Evolutionary conservation across 768 basidiomycete species (phyloP), one percentile per base, ranked within the genome.

Genomic region (Boletus coccyginus): DNA sequence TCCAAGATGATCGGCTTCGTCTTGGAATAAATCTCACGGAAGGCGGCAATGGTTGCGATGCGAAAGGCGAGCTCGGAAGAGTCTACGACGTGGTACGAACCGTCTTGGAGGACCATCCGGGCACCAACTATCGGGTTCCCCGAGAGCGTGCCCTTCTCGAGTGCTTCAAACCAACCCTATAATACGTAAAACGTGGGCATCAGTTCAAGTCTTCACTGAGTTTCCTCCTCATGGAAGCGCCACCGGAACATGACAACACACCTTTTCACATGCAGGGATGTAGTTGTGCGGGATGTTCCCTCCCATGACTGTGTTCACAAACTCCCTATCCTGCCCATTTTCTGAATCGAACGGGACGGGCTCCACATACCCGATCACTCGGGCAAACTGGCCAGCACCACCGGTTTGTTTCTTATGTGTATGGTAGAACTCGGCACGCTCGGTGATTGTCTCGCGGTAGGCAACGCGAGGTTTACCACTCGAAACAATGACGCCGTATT

Each of bases 331-430:
- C 70, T 93, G 91, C 54, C 91, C 91, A 1, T 86, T 89, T 62
- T 93, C 90, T 29, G 74, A 67, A 64, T 87, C 84, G 46, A 69
- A 78, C 63, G 83, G 85, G 78, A 97, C 92, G 13, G 95, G 93
- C 72, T 97, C 96, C 58, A 98, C 84, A 65, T 82, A 82, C 7
- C 97, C 97, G 48, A 88, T 83, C 56, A 99, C 92, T 63, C 92
- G 91, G 55, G 90, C 97, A 71, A 88, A 99, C 73, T 99, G 97
- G 50, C 97, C 97, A 16, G 94, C 89, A 70, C 97, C 97, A 58
- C 97, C 97, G 0, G 90, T 90, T 73, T 99, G 97, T 77, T 98
- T 99, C 83, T 94, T 97, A 77, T 98, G 97, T 3, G 90, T 93
- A 73, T 92, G 96, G 56, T 80, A 78, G 76, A 98, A 99, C 45